phyloP scores from a whole-genome alignment of 352 stramenopile genomes.

The Aphanomyces euteiches region DNA sequence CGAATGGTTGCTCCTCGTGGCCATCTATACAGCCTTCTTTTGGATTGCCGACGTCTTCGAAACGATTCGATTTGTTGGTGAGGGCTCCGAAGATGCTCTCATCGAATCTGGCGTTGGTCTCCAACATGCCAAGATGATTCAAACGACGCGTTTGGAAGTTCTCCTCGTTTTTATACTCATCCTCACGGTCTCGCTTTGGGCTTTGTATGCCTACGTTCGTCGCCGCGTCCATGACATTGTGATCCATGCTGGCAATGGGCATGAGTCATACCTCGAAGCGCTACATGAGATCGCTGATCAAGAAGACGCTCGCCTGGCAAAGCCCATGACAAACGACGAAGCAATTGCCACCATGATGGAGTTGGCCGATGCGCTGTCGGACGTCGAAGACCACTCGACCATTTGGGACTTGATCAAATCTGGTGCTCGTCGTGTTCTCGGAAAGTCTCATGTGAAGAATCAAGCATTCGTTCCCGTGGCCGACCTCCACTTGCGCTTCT shows the following conservation, averaged over 20 bases:
- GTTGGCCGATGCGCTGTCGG: constrained; percentile 15
- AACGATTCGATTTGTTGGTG: background rate
- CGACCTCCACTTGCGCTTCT: constrained; percentile 21
- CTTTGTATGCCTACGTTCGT: constrained; percentile 15
- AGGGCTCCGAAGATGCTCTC: background rate
- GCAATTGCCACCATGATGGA: constrained; percentile 11
- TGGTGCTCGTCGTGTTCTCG: background rate
- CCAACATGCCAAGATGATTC: background rate
- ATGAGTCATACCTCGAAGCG: constrained; percentile 9
- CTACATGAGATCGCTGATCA: background rate
- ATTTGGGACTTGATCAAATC: constrained; percentile 21
- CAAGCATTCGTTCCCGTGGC: background rate
- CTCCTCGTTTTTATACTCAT: constrained; percentile 18
- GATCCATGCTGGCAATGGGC: constrained; percentile 13
- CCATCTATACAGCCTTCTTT: constrained; percentile 24
- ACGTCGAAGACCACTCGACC: constrained; percentile 26
- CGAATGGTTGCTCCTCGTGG: constrained; percentile 21
- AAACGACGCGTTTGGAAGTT: background rate
- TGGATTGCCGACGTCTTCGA: constrained; percentile 20
- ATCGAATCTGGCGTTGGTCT: background rate
- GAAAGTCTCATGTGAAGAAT: background rate
- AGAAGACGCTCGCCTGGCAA: background rate
- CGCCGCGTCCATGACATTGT: constrained; percentile 23
- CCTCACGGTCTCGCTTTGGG: background rate
- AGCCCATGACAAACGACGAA: background rate